These are phyloP conservation scores for Juncus effusus DNA, from an alignment of 176 grass and related monocot species.

Conservation along the genomic window DNA sequence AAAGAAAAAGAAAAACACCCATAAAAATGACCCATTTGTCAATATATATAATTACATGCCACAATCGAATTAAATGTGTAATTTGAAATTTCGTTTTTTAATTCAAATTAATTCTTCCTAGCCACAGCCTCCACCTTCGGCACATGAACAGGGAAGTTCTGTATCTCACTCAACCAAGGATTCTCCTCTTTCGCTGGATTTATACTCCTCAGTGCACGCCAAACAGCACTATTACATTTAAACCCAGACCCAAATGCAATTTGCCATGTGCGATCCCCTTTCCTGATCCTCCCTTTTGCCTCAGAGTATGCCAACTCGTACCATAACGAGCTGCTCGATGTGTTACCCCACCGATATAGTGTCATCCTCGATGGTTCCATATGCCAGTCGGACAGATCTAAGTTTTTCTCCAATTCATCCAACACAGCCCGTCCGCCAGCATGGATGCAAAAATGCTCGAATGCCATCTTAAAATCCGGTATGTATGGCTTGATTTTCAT, in stretches of 20 bases:
- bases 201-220: slow-evolving; percentile 48
- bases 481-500: slow-evolving; percentile 49
- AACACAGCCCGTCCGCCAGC: slow-evolving; percentile 73
- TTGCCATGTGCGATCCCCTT: slow-evolving; percentile 46
- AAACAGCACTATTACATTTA: slow-evolving; percentile 86
- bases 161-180: slow-evolving; percentile 56
- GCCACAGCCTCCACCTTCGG: slow-evolving; percentile 61
- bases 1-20: slow-evolving; percentile 7
- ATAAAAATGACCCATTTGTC: slow-evolving; percentile 3
- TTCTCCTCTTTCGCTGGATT: slow-evolving; percentile 45
- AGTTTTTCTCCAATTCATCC: slow-evolving; percentile 72
- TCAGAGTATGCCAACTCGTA: slow-evolving; percentile 68
- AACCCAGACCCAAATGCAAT: slow-evolving; percentile 56
- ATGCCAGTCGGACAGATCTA: slow-evolving; percentile 46
- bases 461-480: slow-evolving; percentile 93
- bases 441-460: slow-evolving; percentile 98
- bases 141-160: slow-evolving; percentile 66
- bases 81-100: slow-evolving; percentile 4
- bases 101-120: slow-evolving; percentile 16
- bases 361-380: slow-evolving; percentile 76
- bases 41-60: slow-evolving; percentile 6
- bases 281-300: slow-evolving; percentile 39
- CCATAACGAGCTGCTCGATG: slow-evolving; percentile 67
- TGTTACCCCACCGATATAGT: slow-evolving; percentile 63
- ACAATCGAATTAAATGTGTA: slow-evolving; percentile 20